Evolutionary conservation across 352 stramenopile genomes (phyloP).

Genomic region (Phytophthora rubi): DNA sequence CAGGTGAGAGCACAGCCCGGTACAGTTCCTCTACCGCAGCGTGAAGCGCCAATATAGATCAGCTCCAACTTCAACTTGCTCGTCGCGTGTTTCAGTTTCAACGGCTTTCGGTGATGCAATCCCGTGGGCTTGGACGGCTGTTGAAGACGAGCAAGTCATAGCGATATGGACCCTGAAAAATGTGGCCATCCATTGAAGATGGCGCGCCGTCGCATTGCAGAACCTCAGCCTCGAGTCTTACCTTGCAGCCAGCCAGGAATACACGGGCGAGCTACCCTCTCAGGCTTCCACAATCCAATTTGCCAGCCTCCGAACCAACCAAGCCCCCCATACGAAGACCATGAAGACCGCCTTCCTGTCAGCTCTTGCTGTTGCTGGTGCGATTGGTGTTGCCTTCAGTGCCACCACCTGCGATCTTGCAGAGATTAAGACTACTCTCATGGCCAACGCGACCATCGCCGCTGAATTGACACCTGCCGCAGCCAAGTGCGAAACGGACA

Average conservation of each 20-base stretch:
- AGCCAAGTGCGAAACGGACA: conserved; percentile 27
- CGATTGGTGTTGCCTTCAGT: conserved; percentile 8
- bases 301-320: conserved; percentile 11
- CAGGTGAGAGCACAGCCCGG: neutral
- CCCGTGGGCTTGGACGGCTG: neutral
- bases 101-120: neutral
- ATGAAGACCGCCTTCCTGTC: conserved; percentile 39
- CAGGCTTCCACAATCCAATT: conserved; percentile 7
- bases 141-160: neutral
- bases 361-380: conserved; percentile 16
- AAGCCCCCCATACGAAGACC: neutral
- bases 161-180: neutral
- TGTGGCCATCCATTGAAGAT: neutral
- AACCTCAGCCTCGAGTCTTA: conserved; percentile 6
- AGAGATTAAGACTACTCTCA: conserved; percentile 46
- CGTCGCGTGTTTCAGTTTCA: neutral
- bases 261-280: neutral
- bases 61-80: conserved; percentile 17
- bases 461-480: conserved; percentile 23
- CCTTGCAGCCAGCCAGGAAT: conserved; percentile 8
- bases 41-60: too few relatives aligned
- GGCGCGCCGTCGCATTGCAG: neutral
- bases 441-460: conserved; percentile 27
- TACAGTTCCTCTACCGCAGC: too few relatives aligned
- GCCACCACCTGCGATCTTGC: conserved; percentile 44